Conservation (phyloP, 2,329 filamentous ascomycete species). For the Aspergillus piperis region DNA sequence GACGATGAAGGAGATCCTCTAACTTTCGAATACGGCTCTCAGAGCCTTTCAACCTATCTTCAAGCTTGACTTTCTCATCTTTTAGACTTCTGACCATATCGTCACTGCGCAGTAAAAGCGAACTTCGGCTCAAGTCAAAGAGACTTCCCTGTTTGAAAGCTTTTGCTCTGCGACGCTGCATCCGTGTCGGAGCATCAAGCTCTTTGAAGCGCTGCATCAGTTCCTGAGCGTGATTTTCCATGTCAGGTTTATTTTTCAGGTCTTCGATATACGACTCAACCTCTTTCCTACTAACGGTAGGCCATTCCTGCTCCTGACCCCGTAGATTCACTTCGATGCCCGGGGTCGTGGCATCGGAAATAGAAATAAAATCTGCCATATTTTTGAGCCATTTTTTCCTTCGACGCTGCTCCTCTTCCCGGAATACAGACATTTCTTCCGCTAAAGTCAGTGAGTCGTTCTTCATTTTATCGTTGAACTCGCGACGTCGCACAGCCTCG, state of each 20-base stretch:
- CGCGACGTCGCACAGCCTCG: conserved; percentile 80
- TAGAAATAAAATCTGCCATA: conserved; percentile 70
- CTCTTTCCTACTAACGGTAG: conserved; percentile 71
- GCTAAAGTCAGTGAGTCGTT: conserved; percentile 82
- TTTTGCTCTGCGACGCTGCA: conserved; percentile 82
- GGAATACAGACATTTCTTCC: conserved; percentile 88
- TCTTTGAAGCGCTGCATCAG: conserved; percentile 76
- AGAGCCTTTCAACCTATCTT: conserved; percentile 75
- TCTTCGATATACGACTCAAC: conserved; percentile 71
- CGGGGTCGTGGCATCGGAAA: conserved; percentile 68
- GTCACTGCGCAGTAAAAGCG: conserved; percentile 81
- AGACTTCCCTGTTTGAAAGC: conserved; percentile 97
- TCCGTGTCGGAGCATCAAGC: conserved; percentile 77
- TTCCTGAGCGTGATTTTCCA: conserved; percentile 68
- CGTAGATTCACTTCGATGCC: conserved; percentile 83
- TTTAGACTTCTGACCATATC: conserved; percentile 76
- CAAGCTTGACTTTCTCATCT: conserved; percentile 75
- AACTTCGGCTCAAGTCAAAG: conserved; percentile 87
- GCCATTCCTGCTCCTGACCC: conserved; percentile 80
- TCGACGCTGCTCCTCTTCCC: conserved; percentile 88
- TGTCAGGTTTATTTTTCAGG: conserved; percentile 65
- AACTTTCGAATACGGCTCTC: conserved; percentile 87
- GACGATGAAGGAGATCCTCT: conserved; percentile 88
- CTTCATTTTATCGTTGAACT: conserved; percentile 91
- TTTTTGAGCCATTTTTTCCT: conserved; percentile 88